phyloP scores from a whole-genome alignment of 371 early-diverging fungal genomes.

The Mortierella sp. region DNA sequence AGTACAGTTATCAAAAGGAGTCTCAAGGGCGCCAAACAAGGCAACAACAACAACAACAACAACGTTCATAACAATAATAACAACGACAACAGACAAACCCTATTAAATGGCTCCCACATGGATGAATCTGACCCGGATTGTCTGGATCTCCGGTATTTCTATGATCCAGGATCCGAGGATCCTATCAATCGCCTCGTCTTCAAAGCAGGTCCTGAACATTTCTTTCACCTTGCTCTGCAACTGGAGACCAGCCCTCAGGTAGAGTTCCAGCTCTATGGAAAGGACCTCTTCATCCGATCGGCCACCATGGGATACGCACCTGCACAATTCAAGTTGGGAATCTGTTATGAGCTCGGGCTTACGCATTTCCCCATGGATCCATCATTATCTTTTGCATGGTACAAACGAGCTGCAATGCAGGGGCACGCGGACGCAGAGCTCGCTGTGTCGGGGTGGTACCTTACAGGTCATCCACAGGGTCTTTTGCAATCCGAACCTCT shows the following conservation, averaged over 20 bases:
- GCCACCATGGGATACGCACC: slow-evolving; percentile 71
- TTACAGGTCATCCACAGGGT: slow-evolving; percentile 86
- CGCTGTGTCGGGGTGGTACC: slow-evolving; percentile 95
- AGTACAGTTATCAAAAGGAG: neutral
- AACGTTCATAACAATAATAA: slow-evolving; percentile 2
- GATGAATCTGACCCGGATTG: slow-evolving; percentile 9
- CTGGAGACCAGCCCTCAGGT: slow-evolving; percentile 37
- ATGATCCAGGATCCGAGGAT: slow-evolving; percentile 30
- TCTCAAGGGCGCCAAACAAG: neutral
- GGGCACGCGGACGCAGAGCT: slow-evolving; percentile 94
- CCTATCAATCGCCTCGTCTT: slow-evolving; percentile 26
- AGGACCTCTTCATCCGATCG: slow-evolving; percentile 59
- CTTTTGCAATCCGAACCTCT: slow-evolving; percentile 82
- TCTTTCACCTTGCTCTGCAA: slow-evolving; percentile 45
- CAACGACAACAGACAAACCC: no score
- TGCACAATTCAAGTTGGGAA: slow-evolving; percentile 82
- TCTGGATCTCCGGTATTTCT: slow-evolving; percentile 31
- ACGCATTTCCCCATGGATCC: slow-evolving; percentile 77
- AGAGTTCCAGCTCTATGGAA: slow-evolving; percentile 49
- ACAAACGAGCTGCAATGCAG: slow-evolving; percentile 88
- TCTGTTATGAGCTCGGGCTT: slow-evolving; percentile 82
- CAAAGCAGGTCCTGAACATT: slow-evolving; percentile 48
- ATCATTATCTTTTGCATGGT: slow-evolving; percentile 77
- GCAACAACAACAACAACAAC: slow-evolving; percentile 1
- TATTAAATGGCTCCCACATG: no score